Evolutionary conservation across 768 basidiomycete species (phyloP).

Genomic region (Kwoniella sp.): DNA sequence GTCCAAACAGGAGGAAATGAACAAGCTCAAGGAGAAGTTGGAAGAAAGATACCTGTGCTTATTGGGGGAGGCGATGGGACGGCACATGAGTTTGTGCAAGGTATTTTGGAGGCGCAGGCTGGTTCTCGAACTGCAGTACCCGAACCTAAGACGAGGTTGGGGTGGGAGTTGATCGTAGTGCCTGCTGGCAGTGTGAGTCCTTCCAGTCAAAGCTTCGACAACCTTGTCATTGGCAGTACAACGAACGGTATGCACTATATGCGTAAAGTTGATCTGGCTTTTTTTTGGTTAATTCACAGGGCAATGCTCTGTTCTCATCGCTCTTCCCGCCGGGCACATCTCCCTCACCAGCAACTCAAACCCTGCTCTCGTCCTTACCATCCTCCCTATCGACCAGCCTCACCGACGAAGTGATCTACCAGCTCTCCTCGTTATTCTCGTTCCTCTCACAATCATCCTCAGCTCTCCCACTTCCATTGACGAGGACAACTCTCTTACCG

Average conservation of each 20-base stretch:
- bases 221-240: too few species aligned
- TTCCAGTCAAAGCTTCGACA: too few species aligned
- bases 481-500: conserved; percentile 55
- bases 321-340: conserved; percentile 63
- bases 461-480: conserved; percentile 17
- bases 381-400: neutral
- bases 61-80: conserved; percentile 83
- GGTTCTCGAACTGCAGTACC: too few species aligned
- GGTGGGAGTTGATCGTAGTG: conserved; percentile 40
- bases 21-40: neutral
- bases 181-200: conserved; percentile 46
- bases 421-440: conserved; percentile 64
- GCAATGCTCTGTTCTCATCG: conserved; percentile 83
- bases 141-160: too few species aligned
- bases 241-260: too few species aligned
- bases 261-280: too few species aligned
- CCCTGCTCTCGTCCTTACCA: neutral
- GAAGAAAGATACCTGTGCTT: conserved; percentile 22
- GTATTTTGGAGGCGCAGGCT: conserved; percentile 54
- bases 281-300: too few species aligned
- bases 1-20: neutral
- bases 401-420: conserved; percentile 50
- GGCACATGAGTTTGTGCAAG: conserved; percentile 80
- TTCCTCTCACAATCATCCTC: conserved; percentile 56
- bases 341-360: neutral